A percentile compares a stretch with the other conserved stretches of the same genome.
Evolutionary conservation across 1,284 basidiomycete genomes (phyloP).

Genomic region (Cutaneotrichosporon dermatis): DNA sequence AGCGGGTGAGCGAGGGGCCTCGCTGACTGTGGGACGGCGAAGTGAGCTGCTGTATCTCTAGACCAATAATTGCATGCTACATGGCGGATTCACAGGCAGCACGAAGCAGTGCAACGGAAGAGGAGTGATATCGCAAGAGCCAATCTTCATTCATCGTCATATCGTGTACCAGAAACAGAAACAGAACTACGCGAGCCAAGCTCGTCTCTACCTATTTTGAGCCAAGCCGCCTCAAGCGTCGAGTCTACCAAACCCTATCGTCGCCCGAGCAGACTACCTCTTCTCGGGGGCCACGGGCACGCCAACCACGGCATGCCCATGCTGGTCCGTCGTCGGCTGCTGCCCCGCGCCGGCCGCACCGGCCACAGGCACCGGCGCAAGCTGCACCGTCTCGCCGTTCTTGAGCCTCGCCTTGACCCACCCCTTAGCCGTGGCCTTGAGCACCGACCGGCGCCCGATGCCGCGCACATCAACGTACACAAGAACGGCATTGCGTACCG

Average conservation of each 20-base stretch:
- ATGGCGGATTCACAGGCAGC: too few relatives aligned
- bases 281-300: background rate
- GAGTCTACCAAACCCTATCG: too few relatives aligned
- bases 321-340: background rate
- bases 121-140: too few relatives aligned
- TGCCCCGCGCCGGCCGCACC: background rate
- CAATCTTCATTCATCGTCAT: too few relatives aligned
- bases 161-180: too few relatives aligned
- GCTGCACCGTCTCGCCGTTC: constrained; percentile 35
- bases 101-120: too few relatives aligned
- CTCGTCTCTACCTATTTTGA: too few relatives aligned
- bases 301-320: background rate
- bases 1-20: background rate
- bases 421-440: constrained; percentile 53
- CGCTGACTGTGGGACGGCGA: too few relatives aligned
- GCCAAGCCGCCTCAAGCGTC: too few relatives aligned
- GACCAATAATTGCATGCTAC: too few relatives aligned
- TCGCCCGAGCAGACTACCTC: background rate
- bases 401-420: constrained; percentile 43
- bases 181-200: too few relatives aligned
- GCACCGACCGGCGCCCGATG: constrained; percentile 62
- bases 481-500: constrained; percentile 62
- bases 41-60: too few relatives aligned
- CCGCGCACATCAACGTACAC: constrained; percentile 72
- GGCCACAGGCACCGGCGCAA: constrained; percentile 27